Conservation (phyloP, 495 filamentous ascomycete species). For the Margaritispora aquatica region DNA sequence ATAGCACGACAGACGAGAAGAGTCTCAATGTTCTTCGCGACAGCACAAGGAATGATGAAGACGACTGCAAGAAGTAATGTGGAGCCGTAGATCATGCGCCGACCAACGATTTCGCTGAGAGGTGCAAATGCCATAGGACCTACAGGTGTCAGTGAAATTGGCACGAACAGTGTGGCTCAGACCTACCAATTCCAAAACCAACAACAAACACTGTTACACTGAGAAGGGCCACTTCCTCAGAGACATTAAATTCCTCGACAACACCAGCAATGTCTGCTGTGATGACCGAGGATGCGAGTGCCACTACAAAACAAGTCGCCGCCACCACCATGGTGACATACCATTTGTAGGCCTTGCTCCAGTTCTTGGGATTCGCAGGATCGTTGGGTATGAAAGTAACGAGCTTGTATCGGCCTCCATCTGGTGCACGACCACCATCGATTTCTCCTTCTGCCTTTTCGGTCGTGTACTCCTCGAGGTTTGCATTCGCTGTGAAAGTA, state of each 20-base stretch:
- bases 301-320: constrained; percentile 57
- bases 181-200: constrained; percentile 67
- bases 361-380: constrained; percentile 65
- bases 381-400: constrained; percentile 64
- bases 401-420: constrained; percentile 56
- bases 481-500: constrained; percentile 51
- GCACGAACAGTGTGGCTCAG: not conserved
- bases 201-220: constrained; percentile 70
- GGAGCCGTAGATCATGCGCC: constrained; percentile 58
- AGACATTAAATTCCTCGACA: constrained; percentile 52
- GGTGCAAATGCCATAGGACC: constrained; percentile 79
- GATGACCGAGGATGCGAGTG: constrained; percentile 56
- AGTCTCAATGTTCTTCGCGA: constrained; percentile 67
- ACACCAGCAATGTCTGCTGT: constrained; percentile 63
- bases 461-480: constrained; percentile 56
- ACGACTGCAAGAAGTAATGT: constrained; percentile 62
- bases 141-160: constrained; percentile 19
- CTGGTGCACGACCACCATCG: constrained; percentile 47
- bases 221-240: constrained; percentile 59
- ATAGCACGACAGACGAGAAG: constrained; percentile 67
- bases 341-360: constrained; percentile 58
- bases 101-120: constrained; percentile 64
- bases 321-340: constrained; percentile 64
- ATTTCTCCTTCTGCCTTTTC: constrained; percentile 57
- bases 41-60: constrained; percentile 72